Evolutionary conservation across 2,329 filamentous ascomycete species (phyloP), one percentile per base, ranked within the genome.

Genomic region (Pseudocercospora cruenta): DNA sequence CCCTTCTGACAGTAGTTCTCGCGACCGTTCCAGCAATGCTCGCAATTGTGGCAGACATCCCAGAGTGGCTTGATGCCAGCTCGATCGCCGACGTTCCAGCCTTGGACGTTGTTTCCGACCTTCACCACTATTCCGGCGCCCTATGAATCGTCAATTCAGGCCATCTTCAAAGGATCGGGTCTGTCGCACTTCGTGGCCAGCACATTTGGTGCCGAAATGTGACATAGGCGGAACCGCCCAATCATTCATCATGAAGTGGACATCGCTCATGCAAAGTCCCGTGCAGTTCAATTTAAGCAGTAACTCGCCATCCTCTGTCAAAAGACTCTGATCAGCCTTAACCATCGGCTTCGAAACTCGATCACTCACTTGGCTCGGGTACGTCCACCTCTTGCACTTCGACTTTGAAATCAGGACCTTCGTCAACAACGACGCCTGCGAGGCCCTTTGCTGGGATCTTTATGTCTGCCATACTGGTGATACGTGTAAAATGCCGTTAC

Each of bases 51-150:
- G 71, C 85, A 87, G 1, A 83, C 82, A 72, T 86, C 81, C 73
- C 79, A 80, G 7, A 86, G 75, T 1, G 84, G 84, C 71, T 85
- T 74, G 64, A 75, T 66, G 3, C 85, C 85, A 1, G 80, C 85
- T 24, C 85, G 78, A 67, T 87, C 83, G 4, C 86, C 85, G 1
- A 86, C 70, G 58, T 85, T 84, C 75, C 84, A 82, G 47, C 78
- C 82, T 71, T 81, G 84, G 19, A 87, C 85, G 31, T 83, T 82
- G 12, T 79, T 74, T 12, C 86, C 86, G 3, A 87, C 73, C 60
- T 86, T 84, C 31, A 87, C 86, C 7, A 88, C 85, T 0, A 87
- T 80, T 4, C 86, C 86, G 2, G 85, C 84, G 26, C 86, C 86
- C 63, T 67, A 19, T 10, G 10, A n/a, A 26, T 33, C 1, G 51